phyloP scores from a whole-genome alignment of 257 asterid species.

The Rauvolfia tetraphylla region DNA sequence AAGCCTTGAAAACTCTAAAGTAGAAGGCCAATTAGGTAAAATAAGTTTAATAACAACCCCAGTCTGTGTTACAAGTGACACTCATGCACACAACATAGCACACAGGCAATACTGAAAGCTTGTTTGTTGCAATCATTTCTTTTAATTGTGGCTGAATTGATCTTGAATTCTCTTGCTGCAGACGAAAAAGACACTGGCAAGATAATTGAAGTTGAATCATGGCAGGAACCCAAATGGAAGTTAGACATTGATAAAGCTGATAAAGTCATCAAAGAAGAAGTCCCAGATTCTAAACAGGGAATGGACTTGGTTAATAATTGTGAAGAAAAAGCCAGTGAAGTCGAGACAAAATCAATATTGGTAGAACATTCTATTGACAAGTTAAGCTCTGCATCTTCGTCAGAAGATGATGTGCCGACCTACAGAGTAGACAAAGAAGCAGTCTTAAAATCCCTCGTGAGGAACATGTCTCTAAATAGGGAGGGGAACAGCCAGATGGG shows the following conservation, averaged over 20 bases:
- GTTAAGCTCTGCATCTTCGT: slow-evolving; percentile 42
- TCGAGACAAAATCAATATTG: slow-evolving; percentile 22
- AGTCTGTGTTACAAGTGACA: background rate
- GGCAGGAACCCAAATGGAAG: slow-evolving; percentile 25
- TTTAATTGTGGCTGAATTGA: background rate
- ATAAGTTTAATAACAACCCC: background rate
- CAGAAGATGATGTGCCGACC: slow-evolving; percentile 50
- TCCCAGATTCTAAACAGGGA: slow-evolving; percentile 27
- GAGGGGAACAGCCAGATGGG: slow-evolving; percentile 23
- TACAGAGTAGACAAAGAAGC: slow-evolving; percentile 62
- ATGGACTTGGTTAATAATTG: background rate
- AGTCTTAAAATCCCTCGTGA: slow-evolving; percentile 58
- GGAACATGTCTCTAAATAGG: slow-evolving; percentile 27
- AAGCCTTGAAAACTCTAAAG: slow-evolving; percentile 20
- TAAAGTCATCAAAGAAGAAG: slow-evolving; percentile 35
- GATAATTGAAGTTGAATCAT: slow-evolving; percentile 35
- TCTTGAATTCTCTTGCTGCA: slow-evolving; percentile 18
- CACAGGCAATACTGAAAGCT: background rate
- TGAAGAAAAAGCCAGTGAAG: slow-evolving; percentile 16
- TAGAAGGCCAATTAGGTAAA: slow-evolving; percentile 38
- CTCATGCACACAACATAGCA: background rate
- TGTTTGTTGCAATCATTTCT: background rate
- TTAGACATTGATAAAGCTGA: slow-evolving; percentile 28
- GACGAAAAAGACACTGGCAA: slow-evolving; percentile 30
- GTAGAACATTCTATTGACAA: slow-evolving; percentile 24